A percentile compares a stretch with the other conserved stretches of the same genome.
phyloP scores from a whole-genome alignment of 179 eudicot species.

The Actinidia chinensis region DNA sequence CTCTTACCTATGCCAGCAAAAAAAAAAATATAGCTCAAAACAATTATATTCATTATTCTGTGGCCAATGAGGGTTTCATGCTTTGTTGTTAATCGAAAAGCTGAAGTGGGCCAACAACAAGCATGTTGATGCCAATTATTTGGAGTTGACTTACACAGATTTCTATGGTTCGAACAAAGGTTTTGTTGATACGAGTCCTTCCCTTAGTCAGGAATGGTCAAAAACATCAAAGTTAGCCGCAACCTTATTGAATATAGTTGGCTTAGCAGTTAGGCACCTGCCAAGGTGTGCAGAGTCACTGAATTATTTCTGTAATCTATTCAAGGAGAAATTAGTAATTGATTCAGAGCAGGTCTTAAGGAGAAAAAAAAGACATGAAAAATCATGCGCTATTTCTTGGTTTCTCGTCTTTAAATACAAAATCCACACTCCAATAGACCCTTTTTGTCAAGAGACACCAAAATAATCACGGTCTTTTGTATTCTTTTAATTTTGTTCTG shows the following conservation, averaged over 20 bases:
- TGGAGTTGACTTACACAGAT: not conserved
- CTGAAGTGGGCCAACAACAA: not conserved
- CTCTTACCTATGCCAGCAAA: no score
- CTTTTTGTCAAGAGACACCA: not conserved
- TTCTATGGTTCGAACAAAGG: not conserved
- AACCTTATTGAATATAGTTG: not conserved
- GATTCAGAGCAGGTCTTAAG: not conserved
- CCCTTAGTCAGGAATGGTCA: no score
- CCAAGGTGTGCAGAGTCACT: not conserved
- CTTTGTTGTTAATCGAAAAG: no score
- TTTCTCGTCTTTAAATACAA: no score
- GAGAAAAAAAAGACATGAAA: not conserved
- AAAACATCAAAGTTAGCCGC: not conserved
- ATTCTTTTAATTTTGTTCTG: not conserved
- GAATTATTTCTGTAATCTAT: not conserved
- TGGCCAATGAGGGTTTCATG: not conserved
- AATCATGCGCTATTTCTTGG: no score
- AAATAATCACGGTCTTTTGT: no score
- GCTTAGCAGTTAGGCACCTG: not conserved
- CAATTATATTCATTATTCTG: slow-evolving; percentile 1
- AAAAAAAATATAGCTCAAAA: no score
- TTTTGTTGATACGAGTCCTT: not conserved
- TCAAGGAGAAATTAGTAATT: not conserved
- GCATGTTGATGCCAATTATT: not conserved
- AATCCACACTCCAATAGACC: no score